Evolutionary conservation across 352 stramenopile species (phyloP), one percentile per base, ranked within the genome.

Genomic region (Thraustochytrium sp.): DNA sequence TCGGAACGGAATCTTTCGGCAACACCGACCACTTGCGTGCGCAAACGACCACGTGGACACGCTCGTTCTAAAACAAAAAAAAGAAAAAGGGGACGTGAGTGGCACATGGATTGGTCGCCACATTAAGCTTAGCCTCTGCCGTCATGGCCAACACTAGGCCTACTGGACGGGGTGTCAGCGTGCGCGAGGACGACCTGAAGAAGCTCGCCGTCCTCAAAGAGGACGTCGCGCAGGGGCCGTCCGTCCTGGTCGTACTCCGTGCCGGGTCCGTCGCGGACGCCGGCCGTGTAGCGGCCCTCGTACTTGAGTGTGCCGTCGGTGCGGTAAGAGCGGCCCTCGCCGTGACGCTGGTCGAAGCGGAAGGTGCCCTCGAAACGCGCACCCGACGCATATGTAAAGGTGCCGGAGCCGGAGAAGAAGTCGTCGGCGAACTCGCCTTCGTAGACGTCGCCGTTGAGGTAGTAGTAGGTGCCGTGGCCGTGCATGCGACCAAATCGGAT

Each of bases 401-500:
- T 85, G 11, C 92, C 93, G 3, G 85, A 85, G 29, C 94, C 93
- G 18, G 95, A 83, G 9, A 92, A 90, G n/a, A 95, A 94, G 53
- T 92, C 92, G 18, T 88, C 89, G 13, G 82, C 65, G 37, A 76
- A 85, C 53, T 78, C 46, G 23, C 80, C 80, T 29, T 84, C 82
- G 72, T 92, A 92, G 36, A 94, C 94, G 89, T 92, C 95, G 5
- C 93, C 92, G 84, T 96, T 95, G 18, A 90, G 89, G 74, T 94
- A 95, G 48, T 93, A 80, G 42, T 96, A 91, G 42, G 90, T 92
- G 36, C 94, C 93, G 73, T 93, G 93, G 4, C 93, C 93, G 85
- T 94, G 89, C 86, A 95, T 96, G 63, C 90, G 64, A 37, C 94
- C 92, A 75, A 94, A 88, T 40, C 91, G 88, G 90, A 91, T 94